Conservation (phyloP, 2,329 filamentous ascomycete species). For the Aspergillus quadrilineatus region DNA sequence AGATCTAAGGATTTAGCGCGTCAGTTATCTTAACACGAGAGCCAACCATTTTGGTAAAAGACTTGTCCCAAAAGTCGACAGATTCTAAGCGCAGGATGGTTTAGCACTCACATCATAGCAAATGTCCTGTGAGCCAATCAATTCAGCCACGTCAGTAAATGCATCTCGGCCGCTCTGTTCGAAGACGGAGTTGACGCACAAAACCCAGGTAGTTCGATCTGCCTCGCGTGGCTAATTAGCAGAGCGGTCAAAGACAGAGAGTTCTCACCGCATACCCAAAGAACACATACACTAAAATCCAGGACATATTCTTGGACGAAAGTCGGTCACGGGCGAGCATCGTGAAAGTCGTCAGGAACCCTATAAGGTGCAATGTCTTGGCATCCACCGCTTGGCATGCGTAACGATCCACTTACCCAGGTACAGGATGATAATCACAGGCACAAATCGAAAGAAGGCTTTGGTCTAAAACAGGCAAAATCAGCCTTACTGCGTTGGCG, state of each 20-base stretch:
- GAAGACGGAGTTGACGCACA: conserved; percentile 44
- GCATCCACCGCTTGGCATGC: conserved; percentile 1
- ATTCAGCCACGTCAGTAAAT: conserved; percentile 40
- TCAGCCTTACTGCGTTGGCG: conserved; percentile 27
- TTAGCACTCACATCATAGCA: conserved; percentile 37
- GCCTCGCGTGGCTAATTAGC: conserved; percentile 27
- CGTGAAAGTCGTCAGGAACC: conserved; percentile 78
- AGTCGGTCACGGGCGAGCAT: conserved; percentile 59
- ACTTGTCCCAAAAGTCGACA: conserved; percentile 28
- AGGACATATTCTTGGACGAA: conserved; percentile 57
- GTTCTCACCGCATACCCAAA: conserved; percentile 51
- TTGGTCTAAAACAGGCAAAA: conserved; percentile 56
- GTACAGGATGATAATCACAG: conserved; percentile 78
- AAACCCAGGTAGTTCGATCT: conserved; percentile 59
- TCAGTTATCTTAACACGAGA: conserved; percentile 37
- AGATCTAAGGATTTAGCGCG: conserved; percentile 41
- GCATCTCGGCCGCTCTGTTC: conserved; percentile 16
- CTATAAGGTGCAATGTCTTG: conserved; percentile 34
- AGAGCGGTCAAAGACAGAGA: conserved; percentile 18
- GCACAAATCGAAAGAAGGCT: conserved; percentile 81
- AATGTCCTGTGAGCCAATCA: conserved; percentile 42
- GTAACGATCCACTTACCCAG: conserved; percentile 52
- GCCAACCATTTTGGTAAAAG: conserved; percentile 38
- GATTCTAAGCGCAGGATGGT: conserved; percentile 30
- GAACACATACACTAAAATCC: conserved; percentile 62